Percentiles rank a stretch among this genome's conserved stretches.
Evolutionary conservation across 2,329 filamentous ascomycete species (phyloP).

Genomic region (Pleurostoma richardsiae): DNA sequence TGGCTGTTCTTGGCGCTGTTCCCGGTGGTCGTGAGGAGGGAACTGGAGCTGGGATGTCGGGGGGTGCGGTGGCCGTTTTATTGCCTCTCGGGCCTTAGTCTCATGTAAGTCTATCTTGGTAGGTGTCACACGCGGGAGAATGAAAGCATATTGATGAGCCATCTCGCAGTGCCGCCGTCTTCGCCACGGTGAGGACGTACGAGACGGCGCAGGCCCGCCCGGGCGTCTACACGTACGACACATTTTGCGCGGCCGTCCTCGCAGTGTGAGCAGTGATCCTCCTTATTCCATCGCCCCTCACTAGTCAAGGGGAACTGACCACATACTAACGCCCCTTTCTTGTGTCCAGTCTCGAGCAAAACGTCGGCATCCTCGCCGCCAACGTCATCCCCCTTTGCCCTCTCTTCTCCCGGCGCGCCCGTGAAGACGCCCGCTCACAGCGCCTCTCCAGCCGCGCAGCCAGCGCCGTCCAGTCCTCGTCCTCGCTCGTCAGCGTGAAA

Average conservation of each 20-base stretch:
- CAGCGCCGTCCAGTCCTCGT: conserved; percentile 7
- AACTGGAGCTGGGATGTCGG: conserved; percentile 16
- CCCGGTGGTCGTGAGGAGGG: conserved; percentile 22
- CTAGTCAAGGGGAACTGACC: too few species aligned
- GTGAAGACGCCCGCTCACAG: not conserved
- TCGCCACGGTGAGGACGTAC: conserved; percentile 26
- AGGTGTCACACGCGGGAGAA: not conserved
- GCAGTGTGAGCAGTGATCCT: conserved; percentile 17
- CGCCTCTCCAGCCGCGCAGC: conserved; percentile 10
- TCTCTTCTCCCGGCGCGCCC: conserved; percentile 16
- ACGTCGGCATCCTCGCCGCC: conserved; percentile 28
- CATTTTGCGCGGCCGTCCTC: conserved; percentile 24
- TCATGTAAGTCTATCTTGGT: conserved; percentile 15
- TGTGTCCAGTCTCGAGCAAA: conserved; percentile 25
- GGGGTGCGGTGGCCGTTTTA: conserved; percentile 27
- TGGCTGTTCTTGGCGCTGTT: conserved; percentile 29
- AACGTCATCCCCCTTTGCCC: conserved; percentile 28
- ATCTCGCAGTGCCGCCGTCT: conserved; percentile 19
- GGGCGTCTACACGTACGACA: conserved; percentile 19
- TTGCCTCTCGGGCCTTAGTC: conserved; percentile 19
- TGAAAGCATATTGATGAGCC: not conserved
- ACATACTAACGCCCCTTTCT: not conserved
- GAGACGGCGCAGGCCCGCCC: conserved; percentile 22
- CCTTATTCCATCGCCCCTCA: too few species aligned
- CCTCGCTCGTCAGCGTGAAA: conserved; percentile 13